These are phyloP conservation scores for Larix kaempferi DNA, from an alignment of 75 land plant species.

Conservation along the genomic window DNA sequence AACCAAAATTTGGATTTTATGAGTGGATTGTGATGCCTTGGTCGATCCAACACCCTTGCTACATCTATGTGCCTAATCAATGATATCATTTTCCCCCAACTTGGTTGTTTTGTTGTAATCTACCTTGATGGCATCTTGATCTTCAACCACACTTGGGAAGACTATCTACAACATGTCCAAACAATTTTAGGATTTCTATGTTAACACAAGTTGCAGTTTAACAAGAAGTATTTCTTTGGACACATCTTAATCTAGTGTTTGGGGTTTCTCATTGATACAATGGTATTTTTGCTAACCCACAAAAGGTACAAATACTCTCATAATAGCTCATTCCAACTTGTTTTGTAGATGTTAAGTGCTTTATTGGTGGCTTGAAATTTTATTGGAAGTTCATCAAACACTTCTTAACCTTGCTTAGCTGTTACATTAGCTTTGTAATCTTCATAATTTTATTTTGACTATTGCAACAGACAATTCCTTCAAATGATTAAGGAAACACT, in stretches of 20 bases:
- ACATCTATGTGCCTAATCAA: not conserved
- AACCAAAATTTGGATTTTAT: not conserved
- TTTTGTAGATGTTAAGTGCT: too few relatives aligned
- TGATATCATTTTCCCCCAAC: not conserved
- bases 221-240: not conserved
- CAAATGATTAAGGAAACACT: too few relatives aligned
- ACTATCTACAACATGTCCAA: not conserved
- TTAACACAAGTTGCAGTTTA: not conserved
- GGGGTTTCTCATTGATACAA: not conserved
- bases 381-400: too few relatives aligned
- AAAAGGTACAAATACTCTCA: too few relatives aligned
- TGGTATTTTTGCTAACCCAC: too few relatives aligned
- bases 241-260: not conserved
- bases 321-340: too few relatives aligned
- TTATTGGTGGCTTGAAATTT: too few relatives aligned
- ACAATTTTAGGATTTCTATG: not conserved
- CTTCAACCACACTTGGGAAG: not conserved
- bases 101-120: not conserved
- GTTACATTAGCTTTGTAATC: too few relatives aligned
- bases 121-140: not conserved
- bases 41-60: not conserved
- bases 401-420: too few relatives aligned
- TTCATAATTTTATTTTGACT: too few relatives aligned
- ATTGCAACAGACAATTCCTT: too few relatives aligned
- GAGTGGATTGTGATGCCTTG: not conserved